phyloP scores from a whole-genome alignment of 208 protist genomes.

The Porcisia deanei region DNA sequence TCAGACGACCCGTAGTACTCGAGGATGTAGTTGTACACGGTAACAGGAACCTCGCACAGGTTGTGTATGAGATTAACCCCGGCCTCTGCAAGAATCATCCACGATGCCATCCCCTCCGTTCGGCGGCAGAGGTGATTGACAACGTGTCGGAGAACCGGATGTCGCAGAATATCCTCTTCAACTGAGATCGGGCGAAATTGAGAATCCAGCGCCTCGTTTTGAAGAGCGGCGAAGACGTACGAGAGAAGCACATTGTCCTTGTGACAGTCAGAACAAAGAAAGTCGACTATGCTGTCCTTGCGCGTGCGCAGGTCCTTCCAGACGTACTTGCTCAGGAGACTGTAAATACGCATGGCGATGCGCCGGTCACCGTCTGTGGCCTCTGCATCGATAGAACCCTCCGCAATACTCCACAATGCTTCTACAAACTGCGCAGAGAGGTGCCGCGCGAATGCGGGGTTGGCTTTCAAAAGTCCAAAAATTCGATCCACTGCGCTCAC shows the following conservation, averaged over 20 bases:
- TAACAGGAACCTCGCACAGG: conserved; percentile 74
- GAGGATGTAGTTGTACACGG: conserved; percentile 80
- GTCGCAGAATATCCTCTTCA: conserved; percentile 40
- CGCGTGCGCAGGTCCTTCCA: conserved; percentile 70
- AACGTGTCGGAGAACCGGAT: conserved; percentile 70
- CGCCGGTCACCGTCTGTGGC: conserved; percentile 61
- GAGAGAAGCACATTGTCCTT: conserved; percentile 88
- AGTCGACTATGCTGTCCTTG: conserved; percentile 74
- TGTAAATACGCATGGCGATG: conserved; percentile 89
- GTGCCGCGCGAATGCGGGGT: conserved; percentile 57
- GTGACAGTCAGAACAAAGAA: conserved; percentile 46
- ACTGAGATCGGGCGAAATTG: conserved; percentile 69
- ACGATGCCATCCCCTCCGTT: conserved; percentile 73
- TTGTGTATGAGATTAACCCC: conserved; percentile 68
- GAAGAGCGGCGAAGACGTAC: conserved; percentile 74
- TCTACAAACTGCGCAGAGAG: conserved; percentile 81
- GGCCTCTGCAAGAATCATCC: conserved; percentile 80
- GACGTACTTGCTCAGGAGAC: conserved; percentile 71
- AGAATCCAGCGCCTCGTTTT: conserved; percentile 69
- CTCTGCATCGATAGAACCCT: conserved; percentile 67
- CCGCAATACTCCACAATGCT: conserved; percentile 83
- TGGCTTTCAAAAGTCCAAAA: conserved; percentile 68
- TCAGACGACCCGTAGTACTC: conserved; percentile 48
- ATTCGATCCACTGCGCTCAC: conserved; percentile 85
- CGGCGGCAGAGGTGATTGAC: conserved; percentile 79